Evolutionary conservation across 345 rosid species (phyloP), one percentile per base, ranked within the genome.

Genomic region (Eucalyptus polybractea): DNA sequence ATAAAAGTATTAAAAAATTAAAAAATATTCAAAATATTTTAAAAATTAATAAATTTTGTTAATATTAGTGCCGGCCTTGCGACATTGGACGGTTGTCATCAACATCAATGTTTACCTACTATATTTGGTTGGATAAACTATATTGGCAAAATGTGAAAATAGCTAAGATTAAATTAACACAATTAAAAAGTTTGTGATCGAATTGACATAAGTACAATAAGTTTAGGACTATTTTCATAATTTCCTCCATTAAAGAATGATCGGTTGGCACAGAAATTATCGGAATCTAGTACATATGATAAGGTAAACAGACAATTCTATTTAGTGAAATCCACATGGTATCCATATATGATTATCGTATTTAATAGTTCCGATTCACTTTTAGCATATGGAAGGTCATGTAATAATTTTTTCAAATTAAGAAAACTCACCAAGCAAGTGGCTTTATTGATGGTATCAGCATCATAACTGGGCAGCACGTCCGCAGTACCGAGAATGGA

Each of bases 361-460:
- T 25, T 5, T 58, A 29, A 62, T 62, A 27, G 15, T 62, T 62
- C 80, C 4, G 17, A 31, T 58, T 17, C 8, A 13, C n/a, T 58
- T 42, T 11, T 37, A 25, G 12, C 9, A 22, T 56, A 24, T 87
- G 24, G 25, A 58, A 16, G 27, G 27, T n/a, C 44, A 21, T 44
- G 42, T 22, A 62, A 29, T 29, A 4, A 47, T 10, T 15, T 42
- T 12, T 54, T 40, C 21, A 24, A 53, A 44, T 29, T 81, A 42
- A 21, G 3, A 51, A 44, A 50, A 80, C 54, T 7, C 92, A 96
- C 97, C 96, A 94, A 90, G 86, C 95, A 93, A 50, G 95, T 94
- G 47, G 96, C 91, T 90, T 95, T 96, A 92, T 94, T 93, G 90
- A 91, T 91, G 40, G 90, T 91, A 91, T 95, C 93, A 19, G 92